phyloP scores from a whole-genome alignment of 441 rosid genomes.

The Pelargonium cotyledonis region DNA sequence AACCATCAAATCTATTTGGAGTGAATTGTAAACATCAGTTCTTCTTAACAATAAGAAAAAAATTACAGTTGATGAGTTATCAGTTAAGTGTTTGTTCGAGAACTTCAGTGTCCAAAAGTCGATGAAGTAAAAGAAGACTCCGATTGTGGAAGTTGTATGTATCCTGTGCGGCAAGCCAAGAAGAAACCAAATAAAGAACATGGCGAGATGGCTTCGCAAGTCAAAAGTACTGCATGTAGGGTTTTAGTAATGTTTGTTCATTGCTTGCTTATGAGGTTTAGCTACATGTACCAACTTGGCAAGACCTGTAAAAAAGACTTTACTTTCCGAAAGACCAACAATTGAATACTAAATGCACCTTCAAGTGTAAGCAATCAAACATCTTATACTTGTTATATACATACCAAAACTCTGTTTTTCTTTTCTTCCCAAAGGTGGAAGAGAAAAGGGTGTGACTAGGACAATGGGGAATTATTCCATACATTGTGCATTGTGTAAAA shows the following conservation, averaged over 20 bases:
- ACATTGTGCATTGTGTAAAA: too few species aligned
- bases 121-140: too few species aligned
- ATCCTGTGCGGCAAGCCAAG: too few species aligned
- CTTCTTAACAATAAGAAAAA: too few species aligned
- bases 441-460: not conserved
- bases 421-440: not conserved
- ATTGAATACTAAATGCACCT: slow-evolving; percentile 2
- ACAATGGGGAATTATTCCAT: not conserved
- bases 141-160: too few species aligned
- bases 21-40: too few species aligned
- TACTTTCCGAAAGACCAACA: not conserved
- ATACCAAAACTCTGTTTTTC: not conserved
- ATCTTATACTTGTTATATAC: not conserved
- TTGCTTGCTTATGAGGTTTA: not conserved
- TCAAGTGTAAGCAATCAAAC: not conserved
- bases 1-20: too few species aligned
- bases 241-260: not conserved
- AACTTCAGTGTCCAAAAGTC: too few species aligned
- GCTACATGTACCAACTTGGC: not conserved
- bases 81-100: too few species aligned
- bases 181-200: too few species aligned
- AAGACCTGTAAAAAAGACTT: not conserved
- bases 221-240: not conserved
- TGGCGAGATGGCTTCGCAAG: too few species aligned
- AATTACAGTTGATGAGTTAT: too few species aligned